These are phyloP conservation scores for Endothia cerciana DNA, from an alignment of 2,329 filamentous ascomycete species.

Conservation along the genomic window DNA sequence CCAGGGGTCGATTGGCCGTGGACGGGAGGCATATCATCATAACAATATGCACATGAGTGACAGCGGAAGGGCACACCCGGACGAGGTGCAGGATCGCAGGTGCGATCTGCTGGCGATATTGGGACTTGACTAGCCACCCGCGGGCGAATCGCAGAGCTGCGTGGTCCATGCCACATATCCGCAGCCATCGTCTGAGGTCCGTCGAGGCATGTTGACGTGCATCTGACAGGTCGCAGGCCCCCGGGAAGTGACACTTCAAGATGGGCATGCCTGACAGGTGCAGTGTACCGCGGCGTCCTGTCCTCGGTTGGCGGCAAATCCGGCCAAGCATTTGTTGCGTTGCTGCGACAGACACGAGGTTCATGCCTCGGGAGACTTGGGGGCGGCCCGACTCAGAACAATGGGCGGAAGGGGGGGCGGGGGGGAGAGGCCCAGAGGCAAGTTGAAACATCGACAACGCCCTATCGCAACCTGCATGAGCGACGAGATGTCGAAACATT, in stretches of 20 bases:
- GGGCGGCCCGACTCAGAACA: too few relatives aligned
- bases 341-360: neutral
- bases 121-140: neutral
- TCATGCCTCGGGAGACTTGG: neutral
- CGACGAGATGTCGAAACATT: neutral
- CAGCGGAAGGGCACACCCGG: too few relatives aligned
- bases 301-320: neutral
- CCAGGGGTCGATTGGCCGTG: neutral
- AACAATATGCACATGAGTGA: neutral
- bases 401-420: too few relatives aligned
- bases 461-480: neutral
- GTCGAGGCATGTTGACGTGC: neutral
- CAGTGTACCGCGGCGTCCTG: neutral
- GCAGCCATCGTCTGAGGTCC: neutral
- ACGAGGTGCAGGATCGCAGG: neutral
- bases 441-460: slow-evolving; percentile 1
- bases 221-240: slow-evolving; percentile 14
- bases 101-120: neutral
- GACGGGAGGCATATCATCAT: neutral
- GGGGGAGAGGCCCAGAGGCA: too few relatives aligned
- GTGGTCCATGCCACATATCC: neutral
- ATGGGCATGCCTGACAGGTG: neutral
- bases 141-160: neutral
- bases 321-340: neutral
- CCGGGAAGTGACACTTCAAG: neutral